These are phyloP conservation scores for Fragilariopsis cylindrus DNA, from an alignment of 108 stramenopile species.

Conservation along the genomic window DNA sequence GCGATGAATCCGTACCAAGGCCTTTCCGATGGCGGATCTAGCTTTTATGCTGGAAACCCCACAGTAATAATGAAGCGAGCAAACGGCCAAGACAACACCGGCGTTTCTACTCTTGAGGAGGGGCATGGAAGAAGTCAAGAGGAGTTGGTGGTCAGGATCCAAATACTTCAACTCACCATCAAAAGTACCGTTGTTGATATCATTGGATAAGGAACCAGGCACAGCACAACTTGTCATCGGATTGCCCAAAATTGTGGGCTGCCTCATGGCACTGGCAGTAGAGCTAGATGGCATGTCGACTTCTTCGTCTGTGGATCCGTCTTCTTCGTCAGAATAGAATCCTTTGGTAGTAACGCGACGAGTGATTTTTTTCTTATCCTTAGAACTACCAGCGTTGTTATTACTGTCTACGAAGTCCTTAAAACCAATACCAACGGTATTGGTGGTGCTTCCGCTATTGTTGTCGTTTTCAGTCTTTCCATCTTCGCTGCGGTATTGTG, in stretches of 20 bases:
- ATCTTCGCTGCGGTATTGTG: neutral
- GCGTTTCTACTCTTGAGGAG: conserved; percentile 93
- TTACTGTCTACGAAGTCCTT: neutral
- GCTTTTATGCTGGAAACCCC: conserved; percentile 83
- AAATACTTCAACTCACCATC: conserved; percentile 44
- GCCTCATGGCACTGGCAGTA: conserved; percentile 37
- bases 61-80: conserved; percentile 92
- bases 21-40: conserved; percentile 86
- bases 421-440: neutral
- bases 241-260: conserved; percentile 30
- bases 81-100: conserved; percentile 95
- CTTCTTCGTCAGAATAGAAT: conserved; percentile 98
- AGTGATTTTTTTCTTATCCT: conserved; percentile 45
- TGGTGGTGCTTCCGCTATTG: neutral
- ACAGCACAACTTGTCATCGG: conserved; percentile 10
- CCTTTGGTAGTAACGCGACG: conserved; percentile 89
- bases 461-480: conserved; percentile 1
- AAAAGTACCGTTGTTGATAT: neutral
- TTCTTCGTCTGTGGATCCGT: conserved; percentile 88
- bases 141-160: conserved; percentile 90
- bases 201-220: no score
- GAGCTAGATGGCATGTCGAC: conserved; percentile 35
- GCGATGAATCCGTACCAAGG: conserved; percentile 94
- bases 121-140: conserved; percentile 85
- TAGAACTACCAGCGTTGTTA: neutral